These are phyloP conservation scores for Metschnikowia lunata DNA, from an alignment of 805 yeast species.

Conservation along the genomic window DNA sequence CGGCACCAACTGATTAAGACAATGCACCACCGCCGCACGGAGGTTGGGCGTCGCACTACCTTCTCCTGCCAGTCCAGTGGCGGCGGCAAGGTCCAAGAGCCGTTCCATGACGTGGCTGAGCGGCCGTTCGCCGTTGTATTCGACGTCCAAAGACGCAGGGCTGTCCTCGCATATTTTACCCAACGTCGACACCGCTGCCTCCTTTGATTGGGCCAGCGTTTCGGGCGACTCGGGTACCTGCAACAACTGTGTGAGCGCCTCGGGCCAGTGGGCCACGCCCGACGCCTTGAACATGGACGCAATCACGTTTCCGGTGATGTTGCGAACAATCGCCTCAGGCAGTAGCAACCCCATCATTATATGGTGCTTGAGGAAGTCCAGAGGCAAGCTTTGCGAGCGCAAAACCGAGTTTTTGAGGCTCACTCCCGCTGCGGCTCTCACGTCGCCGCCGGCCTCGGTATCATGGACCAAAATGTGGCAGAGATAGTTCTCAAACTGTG, in stretches of 20 bases:
- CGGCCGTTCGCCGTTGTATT: conserved; percentile 63
- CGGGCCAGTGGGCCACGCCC: conserved; percentile 74
- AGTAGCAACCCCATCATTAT: conserved; percentile 55
- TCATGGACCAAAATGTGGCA: conserved; percentile 62
- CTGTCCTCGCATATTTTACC: conserved; percentile 90
- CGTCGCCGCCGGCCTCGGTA: conserved; percentile 43
- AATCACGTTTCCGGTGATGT: conserved; percentile 86
- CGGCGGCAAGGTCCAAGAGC: conserved; percentile 5
- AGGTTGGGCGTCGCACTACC: conserved; percentile 48
- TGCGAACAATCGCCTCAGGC: conserved; percentile 60
- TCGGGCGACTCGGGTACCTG: conserved; percentile 38
- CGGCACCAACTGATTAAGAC: conserved; percentile 73
- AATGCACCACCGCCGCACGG: conserved; percentile 59
- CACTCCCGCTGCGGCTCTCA: conserved; percentile 86
- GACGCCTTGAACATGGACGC: conserved; percentile 70
- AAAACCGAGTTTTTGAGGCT: conserved; percentile 73
- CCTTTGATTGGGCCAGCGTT: conserved; percentile 37
- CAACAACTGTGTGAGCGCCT: conserved; percentile 62
- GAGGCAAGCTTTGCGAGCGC: conserved; percentile 27
- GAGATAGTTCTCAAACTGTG: conserved; percentile 79
- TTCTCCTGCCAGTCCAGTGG: neutral
- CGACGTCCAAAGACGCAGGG: conserved; percentile 57
- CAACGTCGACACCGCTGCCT: conserved; percentile 78
- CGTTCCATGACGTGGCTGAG: conserved; percentile 51
- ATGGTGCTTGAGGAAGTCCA: conserved; percentile 38